Base-by-base conservation (phyloP, 2,329 filamentous ascomycete genomes). In the Talaromyces rugulosus region DNA sequence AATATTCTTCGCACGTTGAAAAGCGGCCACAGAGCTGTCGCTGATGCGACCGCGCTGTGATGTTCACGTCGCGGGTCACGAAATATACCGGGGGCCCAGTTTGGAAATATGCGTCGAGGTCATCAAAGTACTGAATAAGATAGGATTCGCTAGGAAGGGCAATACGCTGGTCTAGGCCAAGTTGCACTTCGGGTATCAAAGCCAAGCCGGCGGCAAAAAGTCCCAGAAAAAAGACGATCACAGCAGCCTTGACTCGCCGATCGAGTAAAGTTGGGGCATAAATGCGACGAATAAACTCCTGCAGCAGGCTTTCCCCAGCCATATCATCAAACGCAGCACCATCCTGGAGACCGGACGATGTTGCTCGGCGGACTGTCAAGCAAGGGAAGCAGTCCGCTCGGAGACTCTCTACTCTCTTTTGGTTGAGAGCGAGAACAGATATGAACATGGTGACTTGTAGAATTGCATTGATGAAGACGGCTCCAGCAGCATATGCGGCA, bases 391-490 rank as follows among this genome's bases (percentile, higher is more conserved):
- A 95, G 75, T 99, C 95, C 55, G 92, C 92, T 30, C 94, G 87
- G 60, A 91, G 87, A 68, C 90, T 89, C 72, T 99, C 94, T 0
- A 96, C 93, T 8, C 96, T 86, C 72, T 87, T 86, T 77, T 99
- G 95, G 71, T 99, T 99, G 62, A 96, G 83, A 2, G 93, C 87
- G 7, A 99, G 83, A 3, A 98, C 89, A 0, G 96, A 94, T 44
- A 97, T 85, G 72, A 99, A 99, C 87, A 98, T 94, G 0, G 96
- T 99, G 67, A 98, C 89, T 75, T 99, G 95, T 5, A 99, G 81
- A n/a, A 98, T 75, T 0, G 96, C 96, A 72, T 99, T 99, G 82
- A 99, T 94, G 69, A 98, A 88, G 11, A 99, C 95, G 11, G 95
- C 95, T 57, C 95, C 95, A 1, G 95, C 93, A 12, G 95, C 95